A percentile compares a stretch with the other conserved stretches of the same genome.
phyloP scores from a whole-genome alignment of 1,139 yeast genomes.

The Yamadazyma spencermartinsiae region DNA sequence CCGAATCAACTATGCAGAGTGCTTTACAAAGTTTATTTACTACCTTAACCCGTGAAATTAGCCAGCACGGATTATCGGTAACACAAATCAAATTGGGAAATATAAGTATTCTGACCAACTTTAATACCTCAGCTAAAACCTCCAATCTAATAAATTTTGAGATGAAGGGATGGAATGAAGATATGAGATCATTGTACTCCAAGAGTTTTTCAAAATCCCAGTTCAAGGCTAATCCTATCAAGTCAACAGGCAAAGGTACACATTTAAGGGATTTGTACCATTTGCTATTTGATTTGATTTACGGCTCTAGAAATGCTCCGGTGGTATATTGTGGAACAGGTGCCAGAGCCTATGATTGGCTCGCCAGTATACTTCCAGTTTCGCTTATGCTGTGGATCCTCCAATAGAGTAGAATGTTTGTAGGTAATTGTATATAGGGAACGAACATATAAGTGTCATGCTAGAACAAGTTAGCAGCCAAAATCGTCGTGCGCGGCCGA shows the following conservation, averaged over 20 bases:
- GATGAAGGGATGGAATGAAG: conserved; percentile 42
- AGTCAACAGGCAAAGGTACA: conserved; percentile 37
- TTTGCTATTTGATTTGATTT: conserved; percentile 54
- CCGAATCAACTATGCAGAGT: conserved; percentile 45
- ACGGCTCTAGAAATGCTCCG: conserved; percentile 27
- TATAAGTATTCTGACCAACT: conserved; percentile 37
- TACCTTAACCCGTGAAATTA: conserved; percentile 39
- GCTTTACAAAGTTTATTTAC: conserved; percentile 39
- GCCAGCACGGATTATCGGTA: conserved; percentile 42
- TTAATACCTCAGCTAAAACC: conserved; percentile 26
- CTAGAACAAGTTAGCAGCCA: too few relatives aligned
- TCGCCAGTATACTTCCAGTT: conserved; percentile 35
- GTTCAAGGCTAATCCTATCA: conserved; percentile 33
- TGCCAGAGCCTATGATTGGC: conserved; percentile 44
- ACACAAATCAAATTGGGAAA: conserved; percentile 52
- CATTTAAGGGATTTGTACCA: conserved; percentile 53
- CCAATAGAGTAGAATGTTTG: too few relatives aligned
- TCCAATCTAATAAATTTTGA: conserved; percentile 32
- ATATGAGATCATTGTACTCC: conserved; percentile 39
- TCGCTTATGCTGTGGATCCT: conserved; percentile 28
- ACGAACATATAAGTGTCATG: too few relatives aligned
- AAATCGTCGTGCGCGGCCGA: too few relatives aligned
- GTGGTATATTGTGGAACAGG: conserved; percentile 53
- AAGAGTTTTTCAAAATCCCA: conserved; percentile 36
- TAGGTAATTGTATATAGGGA: background rate